Evolutionary conservation across 106 monocot genomes (phyloP).

Genomic region (Phalaenopsis aphrodite): DNA sequence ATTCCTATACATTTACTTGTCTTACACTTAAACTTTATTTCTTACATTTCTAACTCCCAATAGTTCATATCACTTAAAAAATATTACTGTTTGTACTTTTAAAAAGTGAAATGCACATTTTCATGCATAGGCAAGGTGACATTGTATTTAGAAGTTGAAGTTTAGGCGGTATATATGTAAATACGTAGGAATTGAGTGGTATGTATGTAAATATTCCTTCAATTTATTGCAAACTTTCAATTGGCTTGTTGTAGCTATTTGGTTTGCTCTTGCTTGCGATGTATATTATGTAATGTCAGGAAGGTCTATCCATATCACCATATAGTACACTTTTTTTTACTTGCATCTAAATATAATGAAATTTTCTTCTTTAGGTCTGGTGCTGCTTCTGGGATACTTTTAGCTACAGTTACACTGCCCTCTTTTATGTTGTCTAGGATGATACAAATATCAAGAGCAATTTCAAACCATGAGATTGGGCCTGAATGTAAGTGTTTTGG

Average conservation of each 20-base stretch:
- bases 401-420: slow-evolving; percentile 77
- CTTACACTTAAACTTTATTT: too few species aligned
- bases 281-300: not conserved
- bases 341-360: not conserved
- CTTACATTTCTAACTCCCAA: too few species aligned
- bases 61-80: too few species aligned
- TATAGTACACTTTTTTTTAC: not conserved
- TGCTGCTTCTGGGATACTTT: slow-evolving; percentile 84
- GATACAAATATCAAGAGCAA: slow-evolving; percentile 62
- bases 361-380: slow-evolving; percentile 49
- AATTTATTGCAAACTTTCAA: not conserved
- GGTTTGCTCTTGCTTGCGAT: not conserved
- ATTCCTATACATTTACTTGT: too few species aligned
- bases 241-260: not conserved
- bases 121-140: too few species aligned
- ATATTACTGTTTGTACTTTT: too few species aligned
- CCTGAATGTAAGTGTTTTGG: slow-evolving; percentile 32
- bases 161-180: too few species aligned
- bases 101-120: too few species aligned
- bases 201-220: too few species aligned
- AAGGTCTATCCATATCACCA: not conserved
- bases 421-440: slow-evolving; percentile 75
- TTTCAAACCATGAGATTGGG: slow-evolving; percentile 21
- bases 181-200: too few species aligned
- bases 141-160: too few species aligned